These are phyloP conservation scores for Sphenostylis stenocarpa DNA, from an alignment of 306 rosid genomes.

Conservation along the genomic window DNA sequence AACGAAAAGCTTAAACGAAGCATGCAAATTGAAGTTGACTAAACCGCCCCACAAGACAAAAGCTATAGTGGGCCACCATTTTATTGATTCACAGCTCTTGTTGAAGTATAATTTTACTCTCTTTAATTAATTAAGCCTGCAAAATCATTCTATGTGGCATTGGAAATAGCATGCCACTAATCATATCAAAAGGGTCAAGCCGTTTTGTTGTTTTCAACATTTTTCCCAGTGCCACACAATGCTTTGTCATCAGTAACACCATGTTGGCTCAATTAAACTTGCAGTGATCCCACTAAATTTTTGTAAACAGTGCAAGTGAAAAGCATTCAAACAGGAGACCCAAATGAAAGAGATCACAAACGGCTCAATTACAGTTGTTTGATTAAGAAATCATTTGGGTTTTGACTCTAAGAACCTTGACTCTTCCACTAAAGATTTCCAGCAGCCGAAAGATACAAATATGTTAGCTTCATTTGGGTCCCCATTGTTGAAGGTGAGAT, in stretches of 20 bases:
- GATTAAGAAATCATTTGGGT: constrained; percentile 45
- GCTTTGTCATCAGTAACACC: constrained; percentile 41
- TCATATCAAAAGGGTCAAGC: constrained; percentile 70
- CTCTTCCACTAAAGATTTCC: constrained; percentile 65
- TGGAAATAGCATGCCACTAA: constrained; percentile 68
- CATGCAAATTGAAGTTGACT: constrained; percentile 51
- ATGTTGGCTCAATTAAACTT: constrained; percentile 41
- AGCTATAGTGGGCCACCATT: constrained; percentile 51
- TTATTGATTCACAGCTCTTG: constrained; percentile 46
- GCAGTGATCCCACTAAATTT: constrained; percentile 29
- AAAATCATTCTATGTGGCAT: constrained; percentile 53
- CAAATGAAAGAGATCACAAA: constrained; percentile 25
- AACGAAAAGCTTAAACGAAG: constrained; percentile 46
- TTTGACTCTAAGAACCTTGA: constrained; percentile 58
- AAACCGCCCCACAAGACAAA: constrained; percentile 61
- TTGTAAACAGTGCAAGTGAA: constrained; percentile 1
- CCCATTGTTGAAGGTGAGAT: constrained; percentile 35
- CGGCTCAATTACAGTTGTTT: constrained; percentile 29
- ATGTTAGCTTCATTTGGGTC: constrained; percentile 38
- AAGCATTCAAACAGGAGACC: constrained; percentile 26
- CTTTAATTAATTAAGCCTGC: constrained; percentile 45
- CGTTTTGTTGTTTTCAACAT: constrained; percentile 54
- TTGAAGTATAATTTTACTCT: constrained; percentile 15
- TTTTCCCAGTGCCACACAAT: constrained; percentile 34
- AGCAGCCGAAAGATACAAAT: constrained; percentile 41